phyloP scores from a whole-genome alignment of 31 red algal species.

The Odonthalia washingtoniensis region DNA sequence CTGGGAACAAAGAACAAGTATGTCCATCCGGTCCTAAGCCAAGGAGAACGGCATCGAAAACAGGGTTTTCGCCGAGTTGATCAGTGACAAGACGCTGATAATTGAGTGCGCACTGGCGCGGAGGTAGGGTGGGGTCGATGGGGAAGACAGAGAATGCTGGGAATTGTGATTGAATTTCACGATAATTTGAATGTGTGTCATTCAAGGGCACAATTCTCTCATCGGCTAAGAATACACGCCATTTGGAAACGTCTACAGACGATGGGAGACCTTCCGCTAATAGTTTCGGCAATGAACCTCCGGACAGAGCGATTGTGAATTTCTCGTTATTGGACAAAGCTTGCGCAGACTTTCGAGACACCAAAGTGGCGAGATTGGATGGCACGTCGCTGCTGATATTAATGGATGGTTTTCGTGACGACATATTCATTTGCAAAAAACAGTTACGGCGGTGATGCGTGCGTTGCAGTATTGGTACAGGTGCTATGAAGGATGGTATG shows the following conservation, averaged over 20 bases:
- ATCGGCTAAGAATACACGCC: conserved; percentile 77
- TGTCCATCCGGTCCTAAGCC: conserved; percentile 95
- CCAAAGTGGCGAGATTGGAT: conserved; percentile 31
- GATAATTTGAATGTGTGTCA: conserved; percentile 81
- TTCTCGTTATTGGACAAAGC: conserved; percentile 21
- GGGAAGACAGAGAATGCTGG: conserved; percentile 43
- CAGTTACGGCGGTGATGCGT: too few relatives aligned
- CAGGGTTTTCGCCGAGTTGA: conserved; percentile 39
- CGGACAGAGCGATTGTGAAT: conserved; percentile 77
- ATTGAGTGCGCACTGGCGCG: conserved; percentile 54
- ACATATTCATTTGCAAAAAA: too few relatives aligned
- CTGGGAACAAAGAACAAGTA: conserved; percentile 93
- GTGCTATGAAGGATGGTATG: too few relatives aligned
- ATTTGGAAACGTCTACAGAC: conserved; percentile 6
- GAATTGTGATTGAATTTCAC: conserved; percentile 45
- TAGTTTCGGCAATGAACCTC: conserved; percentile 73
- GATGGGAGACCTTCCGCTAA: conserved; percentile 47
- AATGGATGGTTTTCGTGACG: too few relatives aligned
- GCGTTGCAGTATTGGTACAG: too few relatives aligned
- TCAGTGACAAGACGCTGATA: conserved; percentile 56
- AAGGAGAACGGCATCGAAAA: conserved; percentile 75
- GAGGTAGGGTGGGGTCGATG: conserved; percentile 51
- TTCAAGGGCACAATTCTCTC: conserved; percentile 85
- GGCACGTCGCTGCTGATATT: conserved; percentile 50
- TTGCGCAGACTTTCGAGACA: background rate